Evolutionary conservation across 495 filamentous ascomycete species (phyloP).

Genomic region (Endocarpon pusillum): DNA sequence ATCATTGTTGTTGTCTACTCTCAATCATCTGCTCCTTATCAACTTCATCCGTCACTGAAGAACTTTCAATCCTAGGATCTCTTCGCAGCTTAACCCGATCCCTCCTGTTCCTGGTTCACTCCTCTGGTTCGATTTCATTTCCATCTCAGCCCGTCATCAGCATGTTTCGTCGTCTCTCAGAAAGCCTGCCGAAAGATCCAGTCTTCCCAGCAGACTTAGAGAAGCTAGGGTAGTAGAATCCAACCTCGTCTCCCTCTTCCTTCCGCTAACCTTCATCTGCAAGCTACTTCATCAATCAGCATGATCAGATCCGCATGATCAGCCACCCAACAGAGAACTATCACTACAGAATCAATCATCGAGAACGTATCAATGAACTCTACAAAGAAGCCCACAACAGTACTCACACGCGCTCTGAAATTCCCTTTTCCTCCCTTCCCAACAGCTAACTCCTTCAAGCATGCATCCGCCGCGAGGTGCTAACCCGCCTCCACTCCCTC

Average conservation of each 20-base stretch:
- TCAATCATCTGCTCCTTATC: too few relatives aligned
- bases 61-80: too few relatives aligned
- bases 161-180: slow-evolving; percentile 54
- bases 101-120: slow-evolving; percentile 1
- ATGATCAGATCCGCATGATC: slow-evolving; percentile 54
- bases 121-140: slow-evolving; percentile 1
- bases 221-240: slow-evolving; percentile 46
- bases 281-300: slow-evolving; percentile 54
- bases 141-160: slow-evolving; percentile 6
- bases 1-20: too few relatives aligned
- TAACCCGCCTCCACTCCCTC: slow-evolving; percentile 37
- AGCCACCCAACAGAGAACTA: slow-evolving; percentile 48
- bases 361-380: slow-evolving; percentile 51
- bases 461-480: slow-evolving; percentile 42
- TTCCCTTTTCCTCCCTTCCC: background rate
- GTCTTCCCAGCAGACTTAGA: slow-evolving; percentile 42
- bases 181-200: slow-evolving; percentile 53
- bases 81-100: too few relatives aligned
- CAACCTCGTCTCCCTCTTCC: slow-evolving; percentile 5
- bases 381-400: slow-evolving; percentile 55
- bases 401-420: slow-evolving; percentile 11
- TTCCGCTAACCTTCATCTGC: slow-evolving; percentile 6
- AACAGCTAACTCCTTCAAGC: slow-evolving; percentile 20
- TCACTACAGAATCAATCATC: slow-evolving; percentile 52
- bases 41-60: too few relatives aligned